phyloP scores from a whole-genome alignment of 2,329 filamentous ascomycete species.

The Aspergillus bombycis region DNA sequence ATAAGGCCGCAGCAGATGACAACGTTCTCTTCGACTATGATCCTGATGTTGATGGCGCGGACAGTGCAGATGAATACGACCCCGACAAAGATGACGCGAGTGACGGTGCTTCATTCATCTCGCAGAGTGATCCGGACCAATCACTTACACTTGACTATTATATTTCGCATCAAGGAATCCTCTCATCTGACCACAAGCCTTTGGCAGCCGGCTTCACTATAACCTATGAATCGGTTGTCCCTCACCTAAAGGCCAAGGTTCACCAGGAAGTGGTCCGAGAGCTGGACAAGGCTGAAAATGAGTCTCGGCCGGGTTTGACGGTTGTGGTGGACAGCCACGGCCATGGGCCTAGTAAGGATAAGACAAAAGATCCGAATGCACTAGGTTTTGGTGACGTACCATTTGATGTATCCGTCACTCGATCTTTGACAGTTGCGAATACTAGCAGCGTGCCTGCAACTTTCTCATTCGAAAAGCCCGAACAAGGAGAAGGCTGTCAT shows the following conservation, averaged over 20 bases:
- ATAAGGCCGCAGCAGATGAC: slow-evolving; percentile 74
- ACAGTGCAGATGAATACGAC: slow-evolving; percentile 60
- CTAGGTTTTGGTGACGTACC: slow-evolving; percentile 78
- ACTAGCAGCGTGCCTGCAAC: slow-evolving; percentile 81
- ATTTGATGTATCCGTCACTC: slow-evolving; percentile 67
- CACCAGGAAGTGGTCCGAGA: slow-evolving; percentile 86
- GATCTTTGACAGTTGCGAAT: slow-evolving; percentile 83
- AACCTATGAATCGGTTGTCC: slow-evolving; percentile 83
- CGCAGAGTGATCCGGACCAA: slow-evolving; percentile 46
- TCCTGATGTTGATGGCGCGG: slow-evolving; percentile 73
- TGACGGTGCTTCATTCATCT: slow-evolving; percentile 33
- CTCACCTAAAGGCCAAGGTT: slow-evolving; percentile 79
- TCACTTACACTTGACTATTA: slow-evolving; percentile 68
- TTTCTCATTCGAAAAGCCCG: slow-evolving; percentile 76
- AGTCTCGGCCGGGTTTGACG: slow-evolving; percentile 79
- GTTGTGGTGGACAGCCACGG: slow-evolving; percentile 71
- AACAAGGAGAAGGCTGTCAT: slow-evolving; percentile 47
- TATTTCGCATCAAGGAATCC: slow-evolving; percentile 82
- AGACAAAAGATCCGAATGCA: slow-evolving; percentile 51
- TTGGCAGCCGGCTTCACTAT: slow-evolving; percentile 80
- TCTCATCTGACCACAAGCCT: slow-evolving; percentile 95
- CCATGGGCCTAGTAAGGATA: slow-evolving; percentile 38
- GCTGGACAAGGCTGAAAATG: slow-evolving; percentile 88
- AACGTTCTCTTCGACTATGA: slow-evolving; percentile 89
- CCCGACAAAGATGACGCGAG: slow-evolving; percentile 57